Base-by-base conservation (phyloP, 306 rosid species). In the Prinsepia uniflora region DNA sequence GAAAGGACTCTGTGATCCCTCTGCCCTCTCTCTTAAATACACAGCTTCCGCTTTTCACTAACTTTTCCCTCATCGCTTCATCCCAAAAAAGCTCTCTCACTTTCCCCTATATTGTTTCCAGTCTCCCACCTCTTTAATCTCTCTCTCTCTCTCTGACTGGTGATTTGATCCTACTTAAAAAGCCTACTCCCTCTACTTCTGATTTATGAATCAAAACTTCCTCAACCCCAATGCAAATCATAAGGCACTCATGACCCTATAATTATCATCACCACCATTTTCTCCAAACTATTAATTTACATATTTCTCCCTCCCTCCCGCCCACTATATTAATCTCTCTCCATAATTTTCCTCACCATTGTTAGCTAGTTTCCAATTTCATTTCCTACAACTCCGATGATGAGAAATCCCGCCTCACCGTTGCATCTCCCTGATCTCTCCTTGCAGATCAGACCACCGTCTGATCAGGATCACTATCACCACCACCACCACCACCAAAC, bases 371-470 rank as follows among this genome's bases (percentile, higher is more conserved):
- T 24, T 24, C 30, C 30, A 24, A 24, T 30, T 30, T 30, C 36
- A 30, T 30, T 30, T 30, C 36, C 36, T 30, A 30, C 36, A 2
- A 30, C 73, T 15, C 75, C 30, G 59, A 89, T 77, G 77, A 68
- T 77, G 81, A 72, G 70, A 75, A 68, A 42, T 73, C 45, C 78
- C 40, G 50, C 84, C 8, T 44, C 82, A 41, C 63, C 84, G 24
- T 79, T 83, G 49, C 36, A 30, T 30, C 36, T 30, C 36, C 86
- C 88, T 19, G 92, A 92, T 79, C 90, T 92, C 45, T 84, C 98
- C 75, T 83, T 92, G 67, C 91, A 92, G 81, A 89, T 92, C 22
- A 83, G 92, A 55, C 91, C 89, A 0, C 95, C 98, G 0, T 76
- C 82, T 19, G 46, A 56, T 30, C 52, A 72, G 8, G 7, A 10